A percentile compares a stretch with the other conserved stretches of the same genome.
Conservation (phyloP, 1,284 basidiomycete species). For the Cryptococcus sp. region DNA sequence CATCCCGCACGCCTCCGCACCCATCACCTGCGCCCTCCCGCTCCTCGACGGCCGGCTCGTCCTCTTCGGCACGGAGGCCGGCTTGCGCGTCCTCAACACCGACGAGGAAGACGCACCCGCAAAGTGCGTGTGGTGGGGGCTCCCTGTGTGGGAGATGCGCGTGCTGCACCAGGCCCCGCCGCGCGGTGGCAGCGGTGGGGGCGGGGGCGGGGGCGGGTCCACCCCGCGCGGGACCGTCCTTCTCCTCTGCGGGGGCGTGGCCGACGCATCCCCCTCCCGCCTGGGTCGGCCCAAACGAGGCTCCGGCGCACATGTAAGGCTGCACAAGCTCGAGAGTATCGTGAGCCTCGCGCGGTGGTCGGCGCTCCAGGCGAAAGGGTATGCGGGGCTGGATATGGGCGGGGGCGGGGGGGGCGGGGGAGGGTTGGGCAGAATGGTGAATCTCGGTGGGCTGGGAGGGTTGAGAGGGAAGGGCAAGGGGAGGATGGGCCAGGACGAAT, state of each 20-base stretch:
- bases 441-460: no score
- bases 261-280: conserved; percentile 8
- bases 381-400: conserved; percentile 11
- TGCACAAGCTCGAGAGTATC: conserved; percentile 14
- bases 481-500: background rate
- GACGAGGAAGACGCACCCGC: conserved; percentile 5
- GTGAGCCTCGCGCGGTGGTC: conserved; percentile 14
- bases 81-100: conserved; percentile 11
- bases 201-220: no score
- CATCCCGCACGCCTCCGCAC: conserved; percentile 6
- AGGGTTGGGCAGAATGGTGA: no score
- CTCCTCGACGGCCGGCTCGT: conserved; percentile 9
- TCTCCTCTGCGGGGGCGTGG: conserved; percentile 14
- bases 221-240: conserved; percentile 13
- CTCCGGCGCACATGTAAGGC: conserved; percentile 9
- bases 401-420: background rate
- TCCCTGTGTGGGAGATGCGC: conserved; percentile 21
- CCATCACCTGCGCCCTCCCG: conserved; percentile 15
- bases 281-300: conserved; percentile 11
- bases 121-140: conserved; percentile 13
- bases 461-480: conserved; percentile 5
- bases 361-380: conserved; percentile 1
- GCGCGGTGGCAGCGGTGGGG: no score
- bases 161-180: background rate
- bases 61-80: conserved; percentile 15